Evolutionary conservation across 2,329 filamentous ascomycete genomes (phyloP), one percentile per base, ranked within the genome.

Genomic region (Fusarium bulbicola): DNA sequence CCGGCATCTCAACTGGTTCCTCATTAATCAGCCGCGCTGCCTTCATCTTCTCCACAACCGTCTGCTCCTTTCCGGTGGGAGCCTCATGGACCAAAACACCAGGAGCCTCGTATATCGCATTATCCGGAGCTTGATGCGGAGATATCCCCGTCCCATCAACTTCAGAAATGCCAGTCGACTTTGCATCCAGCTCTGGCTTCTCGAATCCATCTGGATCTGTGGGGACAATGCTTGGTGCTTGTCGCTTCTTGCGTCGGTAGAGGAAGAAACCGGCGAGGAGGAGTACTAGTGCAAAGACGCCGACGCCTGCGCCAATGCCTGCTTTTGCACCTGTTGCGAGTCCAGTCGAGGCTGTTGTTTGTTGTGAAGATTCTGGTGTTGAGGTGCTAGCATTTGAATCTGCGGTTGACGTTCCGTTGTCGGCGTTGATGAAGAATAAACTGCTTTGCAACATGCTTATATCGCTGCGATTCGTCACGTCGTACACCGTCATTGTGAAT

Each of bases 1-100:
- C 60, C 0, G 63, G 60, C 18, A 66, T 47, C 21, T 63, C 63
- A 20, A 65, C 16, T 12, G 63, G 63, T 9, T 58, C 63, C 42
- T 42, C 24, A 39, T 66, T 66, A 7, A 63, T 54, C 12, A 43
- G 60, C 4, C n/a, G 28, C 3, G 39, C 40, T 7, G 18, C 18
- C 1, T 49, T n/a, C 4, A 43, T 32, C 34, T 26, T 34, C 9
- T 57, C 36, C 21, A 43, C 21, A 16, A 24, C 53, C 6, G 39
- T 32, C 39, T 36, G 20, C 30, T 58, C 54, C 30, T 16, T 21
- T 34, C 32, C 26, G 7, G 43, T 28, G 0, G 43, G 43, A 0
- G 20, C 30, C 20, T 49, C 28, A 36, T 57, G 39, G 11, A 36
- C 49, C 12, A 36, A 36, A 3, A 45, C 28, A 0, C 32, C 54